Percentiles rank a stretch among this genome's conserved stretches.
These are phyloP conservation scores for Paxillus rubicundulus DNA, from an alignment of 768 basidiomycete genomes.

Conservation along the genomic window DNA sequence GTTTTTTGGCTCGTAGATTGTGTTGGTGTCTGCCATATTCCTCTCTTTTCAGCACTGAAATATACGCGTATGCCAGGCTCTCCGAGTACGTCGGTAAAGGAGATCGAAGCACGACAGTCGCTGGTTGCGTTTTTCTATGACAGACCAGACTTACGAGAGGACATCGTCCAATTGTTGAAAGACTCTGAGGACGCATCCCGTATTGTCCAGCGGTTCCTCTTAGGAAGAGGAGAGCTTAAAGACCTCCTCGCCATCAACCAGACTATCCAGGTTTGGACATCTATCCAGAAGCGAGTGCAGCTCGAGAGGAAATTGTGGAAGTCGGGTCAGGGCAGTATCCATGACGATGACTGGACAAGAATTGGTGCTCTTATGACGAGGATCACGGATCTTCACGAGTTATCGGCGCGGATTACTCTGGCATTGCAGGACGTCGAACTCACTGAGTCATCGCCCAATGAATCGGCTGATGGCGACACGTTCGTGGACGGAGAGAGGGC, in stretches of 20 bases:
- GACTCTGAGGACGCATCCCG: conserved; percentile 69
- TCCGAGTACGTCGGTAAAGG: conserved; percentile 71
- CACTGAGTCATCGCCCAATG: conserved; percentile 14
- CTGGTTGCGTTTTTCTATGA: conserved; percentile 68
- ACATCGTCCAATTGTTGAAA: conserved; percentile 54
- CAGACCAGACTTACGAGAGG: conserved; percentile 61
- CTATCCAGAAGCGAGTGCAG: conserved; percentile 48
- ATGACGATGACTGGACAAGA: conserved; percentile 50
- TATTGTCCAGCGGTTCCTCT: conserved; percentile 72
- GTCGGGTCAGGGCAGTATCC: conserved; percentile 20
- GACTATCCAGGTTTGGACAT: conserved; percentile 60
- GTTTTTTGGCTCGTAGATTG: conserved; percentile 72
- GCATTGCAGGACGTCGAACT: conserved; percentile 40
- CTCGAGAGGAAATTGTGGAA: conserved; percentile 57
- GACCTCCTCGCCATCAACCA: conserved; percentile 66
- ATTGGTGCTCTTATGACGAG: conserved; percentile 52
- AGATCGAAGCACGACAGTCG: conserved; percentile 74
- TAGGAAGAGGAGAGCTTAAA: conserved; percentile 60
- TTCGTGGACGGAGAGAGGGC: conserved; percentile 11
- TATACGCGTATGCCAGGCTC: conserved; percentile 52
- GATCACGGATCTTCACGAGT: conserved; percentile 46
- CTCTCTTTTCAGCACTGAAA: conserved; percentile 12
- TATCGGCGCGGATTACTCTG: conserved; percentile 56
- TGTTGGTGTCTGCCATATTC: conserved; percentile 45
- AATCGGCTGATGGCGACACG: conserved; percentile 23